Percentiles rank a stretch among this genome's conserved stretches.
Conservation (phyloP, 768 basidiomycete genomes). For the Gyrodon lividus region DNA sequence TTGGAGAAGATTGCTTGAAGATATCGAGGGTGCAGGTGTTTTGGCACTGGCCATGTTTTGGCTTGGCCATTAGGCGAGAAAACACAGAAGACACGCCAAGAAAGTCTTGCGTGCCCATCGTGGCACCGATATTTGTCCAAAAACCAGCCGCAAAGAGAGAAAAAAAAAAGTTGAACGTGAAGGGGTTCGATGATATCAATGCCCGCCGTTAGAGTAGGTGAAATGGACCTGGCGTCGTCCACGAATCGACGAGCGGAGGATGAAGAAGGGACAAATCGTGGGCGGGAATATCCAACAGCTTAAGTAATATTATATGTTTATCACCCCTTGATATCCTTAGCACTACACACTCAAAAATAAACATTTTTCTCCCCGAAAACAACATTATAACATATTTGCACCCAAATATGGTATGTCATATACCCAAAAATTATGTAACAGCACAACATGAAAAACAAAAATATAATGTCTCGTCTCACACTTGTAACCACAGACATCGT, state of each 20-base stretch:
- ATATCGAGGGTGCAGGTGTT: conserved; percentile 17
- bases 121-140: conserved; percentile 27
- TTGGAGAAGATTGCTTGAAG: conserved; percentile 1
- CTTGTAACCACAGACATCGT: conserved; percentile 39
- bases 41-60: conserved; percentile 38
- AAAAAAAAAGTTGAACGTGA: neutral
- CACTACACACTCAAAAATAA: conserved; percentile 20
- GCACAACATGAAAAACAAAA: neutral
- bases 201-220: neutral
- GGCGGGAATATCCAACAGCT: conserved; percentile 16
- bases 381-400: neutral
- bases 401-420: neutral
- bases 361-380: neutral
- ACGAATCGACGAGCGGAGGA: neutral
- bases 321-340: neutral
- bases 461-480: conserved; percentile 6
- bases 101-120: conserved; percentile 33
- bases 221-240: conserved; percentile 5
- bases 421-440: neutral
- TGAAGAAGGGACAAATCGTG: conserved; percentile 7
- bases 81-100: conserved; percentile 37
- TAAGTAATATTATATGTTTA: conserved; percentile 19
- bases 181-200: neutral
- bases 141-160: conserved; percentile 8
- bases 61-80: conserved; percentile 54